Evolutionary conservation across 2,329 filamentous ascomycete genomes (phyloP).

Genomic region (Aureobasidium sp.): DNA sequence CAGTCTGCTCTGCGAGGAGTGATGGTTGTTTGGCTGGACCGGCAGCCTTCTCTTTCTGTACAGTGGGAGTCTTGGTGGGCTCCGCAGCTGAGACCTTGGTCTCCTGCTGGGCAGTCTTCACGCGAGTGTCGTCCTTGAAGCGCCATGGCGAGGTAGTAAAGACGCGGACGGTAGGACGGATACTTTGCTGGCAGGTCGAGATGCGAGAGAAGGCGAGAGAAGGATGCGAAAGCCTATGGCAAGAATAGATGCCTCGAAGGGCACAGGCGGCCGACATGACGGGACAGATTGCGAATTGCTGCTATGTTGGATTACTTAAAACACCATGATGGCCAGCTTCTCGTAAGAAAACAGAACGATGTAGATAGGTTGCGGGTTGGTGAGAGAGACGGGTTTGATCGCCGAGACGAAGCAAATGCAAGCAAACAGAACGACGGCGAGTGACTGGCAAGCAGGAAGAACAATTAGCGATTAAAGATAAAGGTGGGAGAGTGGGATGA

Average conservation of each 20-base stretch:
- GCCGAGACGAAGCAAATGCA: neutral
- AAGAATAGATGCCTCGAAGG: conserved; percentile 2
- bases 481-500: neutral
- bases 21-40: conserved; percentile 25
- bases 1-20: conserved; percentile 56
- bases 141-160: conserved; percentile 39
- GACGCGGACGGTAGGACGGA: conserved; percentile 26
- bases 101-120: conserved; percentile 22
- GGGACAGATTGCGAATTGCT: neutral
- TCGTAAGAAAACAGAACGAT: neutral
- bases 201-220: conserved; percentile 1
- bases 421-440: neutral
- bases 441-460: neutral
- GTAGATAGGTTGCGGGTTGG: neutral
- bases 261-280: neutral
- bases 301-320: neutral
- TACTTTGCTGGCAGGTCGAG: conserved; percentile 8
- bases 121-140: conserved; percentile 32
- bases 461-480: neutral
- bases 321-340: conserved; percentile 15
- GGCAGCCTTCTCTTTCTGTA: conserved; percentile 27
- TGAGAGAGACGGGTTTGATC: neutral
- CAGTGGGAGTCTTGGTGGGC: conserved; percentile 29
- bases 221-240: neutral
- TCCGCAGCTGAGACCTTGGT: conserved; percentile 25